These are phyloP conservation scores for Wickerhamiella musiphila DNA, from an alignment of 805 yeast genomes.

Conservation along the genomic window DNA sequence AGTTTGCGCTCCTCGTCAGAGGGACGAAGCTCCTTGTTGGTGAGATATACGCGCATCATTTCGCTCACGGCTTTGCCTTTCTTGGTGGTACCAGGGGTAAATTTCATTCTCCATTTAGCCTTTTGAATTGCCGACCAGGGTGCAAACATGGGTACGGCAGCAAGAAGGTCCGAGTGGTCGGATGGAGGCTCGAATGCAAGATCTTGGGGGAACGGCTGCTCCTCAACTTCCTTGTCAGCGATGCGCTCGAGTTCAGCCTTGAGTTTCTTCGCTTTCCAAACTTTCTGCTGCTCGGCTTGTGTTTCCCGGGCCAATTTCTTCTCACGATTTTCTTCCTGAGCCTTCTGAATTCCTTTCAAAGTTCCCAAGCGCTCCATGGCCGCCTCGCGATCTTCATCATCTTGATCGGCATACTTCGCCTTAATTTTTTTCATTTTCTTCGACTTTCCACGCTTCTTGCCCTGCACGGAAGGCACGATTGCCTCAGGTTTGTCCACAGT, in stretches of 20 bases:
- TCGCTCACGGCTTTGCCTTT: slow-evolving; percentile 78
- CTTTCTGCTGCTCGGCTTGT: slow-evolving; percentile 21
- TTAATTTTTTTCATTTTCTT: slow-evolving; percentile 63
- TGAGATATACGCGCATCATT: slow-evolving; percentile 37
- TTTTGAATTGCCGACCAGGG: slow-evolving; percentile 75
- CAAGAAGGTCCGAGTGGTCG: slow-evolving; percentile 35
- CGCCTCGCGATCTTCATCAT: slow-evolving; percentile 63
- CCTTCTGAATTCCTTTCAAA: slow-evolving; percentile 34
- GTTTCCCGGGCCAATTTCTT: slow-evolving; percentile 23
- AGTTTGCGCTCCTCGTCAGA: slow-evolving; percentile 3
- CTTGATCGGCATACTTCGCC: slow-evolving; percentile 83
- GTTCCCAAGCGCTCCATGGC: slow-evolving; percentile 78
- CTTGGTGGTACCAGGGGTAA: slow-evolving; percentile 64
- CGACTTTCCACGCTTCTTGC: slow-evolving; percentile 60
- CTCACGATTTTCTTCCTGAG: slow-evolving; percentile 23
- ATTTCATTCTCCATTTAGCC: slow-evolving; percentile 63
- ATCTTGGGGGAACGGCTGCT: slow-evolving; percentile 29
- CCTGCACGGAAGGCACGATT: slow-evolving; percentile 3
- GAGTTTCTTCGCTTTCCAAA: slow-evolving; percentile 27
- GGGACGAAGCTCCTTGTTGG: slow-evolving; percentile 19
- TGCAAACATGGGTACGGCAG: slow-evolving; percentile 72
- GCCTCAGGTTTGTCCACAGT: slow-evolving; percentile 3
- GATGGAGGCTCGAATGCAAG: slow-evolving; percentile 17
- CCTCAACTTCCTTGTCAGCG: slow-evolving; percentile 22
- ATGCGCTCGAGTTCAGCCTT: slow-evolving; percentile 30